phyloP scores from a whole-genome alignment of 371 early-diverging fungal species.

The Haplosporangium sp. region DNA sequence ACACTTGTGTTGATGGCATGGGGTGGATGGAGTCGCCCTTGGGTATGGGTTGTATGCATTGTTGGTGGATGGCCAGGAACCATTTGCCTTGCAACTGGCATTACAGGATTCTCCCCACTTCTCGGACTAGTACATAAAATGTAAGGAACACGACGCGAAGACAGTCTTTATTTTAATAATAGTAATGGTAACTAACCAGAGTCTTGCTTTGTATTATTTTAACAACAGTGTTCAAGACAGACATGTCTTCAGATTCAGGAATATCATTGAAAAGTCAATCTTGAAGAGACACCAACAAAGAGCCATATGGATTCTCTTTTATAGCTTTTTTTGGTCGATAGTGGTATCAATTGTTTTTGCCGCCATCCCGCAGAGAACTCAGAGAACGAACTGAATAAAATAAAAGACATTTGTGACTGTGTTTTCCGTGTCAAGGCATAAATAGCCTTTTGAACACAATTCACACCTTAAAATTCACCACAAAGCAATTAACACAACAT shows the following conservation, averaged over 20 bases:
- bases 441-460: too few species aligned
- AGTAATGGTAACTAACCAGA: background rate
- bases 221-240: slow-evolving; percentile 29
- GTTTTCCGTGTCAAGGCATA: too few species aligned
- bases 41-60: slow-evolving; percentile 37
- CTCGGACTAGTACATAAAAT: slow-evolving; percentile 41
- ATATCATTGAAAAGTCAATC: slow-evolving; percentile 15
- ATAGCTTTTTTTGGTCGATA: slow-evolving; percentile 7
- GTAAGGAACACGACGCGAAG: slow-evolving; percentile 10
- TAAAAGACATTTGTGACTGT: too few species aligned
- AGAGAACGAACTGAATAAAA: background rate
- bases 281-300: slow-evolving; percentile 4
- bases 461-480: too few species aligned
- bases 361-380: slow-evolving; percentile 9
- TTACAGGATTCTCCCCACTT: slow-evolving; percentile 38
- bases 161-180: background rate
- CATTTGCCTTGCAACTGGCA: slow-evolving; percentile 23
- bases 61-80: slow-evolving; percentile 36
- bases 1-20: slow-evolving; percentile 18
- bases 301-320: slow-evolving; percentile 15
- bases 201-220: background rate
- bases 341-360: slow-evolving; percentile 18
- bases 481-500: too few species aligned
- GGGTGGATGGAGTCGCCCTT: slow-evolving; percentile 46
- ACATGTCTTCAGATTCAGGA: slow-evolving; percentile 1